Percentiles rank a stretch among this genome's conserved stretches.
These are phyloP conservation scores for Talaromyces funiculosus DNA, from an alignment of 2,329 filamentous ascomycete species.

Conservation along the genomic window DNA sequence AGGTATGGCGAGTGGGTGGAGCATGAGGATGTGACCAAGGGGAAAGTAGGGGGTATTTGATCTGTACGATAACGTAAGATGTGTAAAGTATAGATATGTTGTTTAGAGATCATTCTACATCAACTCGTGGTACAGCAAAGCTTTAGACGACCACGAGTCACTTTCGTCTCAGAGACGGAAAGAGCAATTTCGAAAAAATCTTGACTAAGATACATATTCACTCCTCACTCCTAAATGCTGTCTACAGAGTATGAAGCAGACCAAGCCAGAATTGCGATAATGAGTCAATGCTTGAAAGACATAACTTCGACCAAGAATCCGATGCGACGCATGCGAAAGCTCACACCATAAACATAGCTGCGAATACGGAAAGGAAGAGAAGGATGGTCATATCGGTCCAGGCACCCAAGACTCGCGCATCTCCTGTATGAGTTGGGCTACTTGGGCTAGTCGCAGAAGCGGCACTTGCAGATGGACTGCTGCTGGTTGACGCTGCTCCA, in stretches of 20 bases:
- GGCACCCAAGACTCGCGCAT: not conserved
- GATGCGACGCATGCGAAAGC: not conserved
- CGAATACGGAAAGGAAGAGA: not conserved
- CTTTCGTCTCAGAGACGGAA: too few relatives aligned
- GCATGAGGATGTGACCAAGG: conserved; percentile 8
- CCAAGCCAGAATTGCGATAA: not conserved
- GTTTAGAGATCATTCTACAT: too few relatives aligned
- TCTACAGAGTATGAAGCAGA: not conserved
- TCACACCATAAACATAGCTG: not conserved
- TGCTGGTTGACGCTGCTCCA: not conserved
- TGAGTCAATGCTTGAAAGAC: not conserved
- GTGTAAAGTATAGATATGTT: not conserved
- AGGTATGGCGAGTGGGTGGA: conserved; percentile 22
- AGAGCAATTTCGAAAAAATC: too few relatives aligned
- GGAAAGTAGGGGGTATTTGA: conserved; percentile 12
- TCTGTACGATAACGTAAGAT: not conserved
- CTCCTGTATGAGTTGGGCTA: conserved; percentile 3
- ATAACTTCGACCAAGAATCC: not conserved
- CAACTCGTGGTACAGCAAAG: too few relatives aligned
- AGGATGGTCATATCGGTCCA: conserved; percentile 1
- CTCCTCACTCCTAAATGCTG: not conserved
- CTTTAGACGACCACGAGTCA: too few relatives aligned
- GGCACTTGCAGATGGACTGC: not conserved
- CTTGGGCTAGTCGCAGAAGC: not conserved
- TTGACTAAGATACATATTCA: not conserved